Percentiles rank a stretch among this genome's conserved stretches.
Conservation (phyloP, 148 eudicot genomes). For the Heliosperma pusillum region DNA sequence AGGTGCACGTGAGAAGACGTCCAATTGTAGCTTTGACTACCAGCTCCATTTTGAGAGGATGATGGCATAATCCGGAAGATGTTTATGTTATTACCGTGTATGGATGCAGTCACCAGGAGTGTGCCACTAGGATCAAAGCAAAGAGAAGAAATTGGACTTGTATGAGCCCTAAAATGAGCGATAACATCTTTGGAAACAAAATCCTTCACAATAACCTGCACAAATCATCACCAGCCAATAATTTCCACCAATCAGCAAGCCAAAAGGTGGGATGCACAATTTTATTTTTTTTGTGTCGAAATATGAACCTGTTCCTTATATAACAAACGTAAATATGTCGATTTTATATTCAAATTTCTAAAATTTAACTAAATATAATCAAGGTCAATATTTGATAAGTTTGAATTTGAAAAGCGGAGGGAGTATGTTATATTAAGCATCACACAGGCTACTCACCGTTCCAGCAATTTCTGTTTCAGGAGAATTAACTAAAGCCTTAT, state of each 20-base stretch:
- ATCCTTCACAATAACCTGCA: constrained; percentile 90
- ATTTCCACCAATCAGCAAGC: constrained; percentile 7
- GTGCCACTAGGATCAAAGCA: constrained; percentile 99
- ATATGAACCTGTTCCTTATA: no score
- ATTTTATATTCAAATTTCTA: no score
- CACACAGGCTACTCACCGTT: constrained; percentile 44
- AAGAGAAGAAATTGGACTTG: constrained; percentile 88
- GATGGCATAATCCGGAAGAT: constrained; percentile 80
- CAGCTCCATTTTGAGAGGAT: constrained; percentile 57
- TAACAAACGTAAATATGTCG: no score
- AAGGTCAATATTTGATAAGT: no score
- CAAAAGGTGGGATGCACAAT: constrained; percentile 5
- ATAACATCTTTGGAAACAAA: constrained; percentile 73
- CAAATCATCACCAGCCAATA: constrained; percentile 14
- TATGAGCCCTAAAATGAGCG: constrained; percentile 92
- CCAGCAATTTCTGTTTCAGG: constrained; percentile 75
- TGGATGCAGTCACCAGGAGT: constrained; percentile 89
- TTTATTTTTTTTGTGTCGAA: no score
- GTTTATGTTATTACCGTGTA: constrained; percentile 88
- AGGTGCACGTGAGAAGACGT: constrained; percentile 79
- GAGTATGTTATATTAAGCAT: not conserved
- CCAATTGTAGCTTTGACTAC: constrained; percentile 59
- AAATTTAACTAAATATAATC: no score
- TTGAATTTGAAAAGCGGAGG: no score
- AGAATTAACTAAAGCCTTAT: constrained; percentile 51